Evolutionary conservation across 768 basidiomycete genomes (phyloP).

Genomic region (Obba rivulosa): DNA sequence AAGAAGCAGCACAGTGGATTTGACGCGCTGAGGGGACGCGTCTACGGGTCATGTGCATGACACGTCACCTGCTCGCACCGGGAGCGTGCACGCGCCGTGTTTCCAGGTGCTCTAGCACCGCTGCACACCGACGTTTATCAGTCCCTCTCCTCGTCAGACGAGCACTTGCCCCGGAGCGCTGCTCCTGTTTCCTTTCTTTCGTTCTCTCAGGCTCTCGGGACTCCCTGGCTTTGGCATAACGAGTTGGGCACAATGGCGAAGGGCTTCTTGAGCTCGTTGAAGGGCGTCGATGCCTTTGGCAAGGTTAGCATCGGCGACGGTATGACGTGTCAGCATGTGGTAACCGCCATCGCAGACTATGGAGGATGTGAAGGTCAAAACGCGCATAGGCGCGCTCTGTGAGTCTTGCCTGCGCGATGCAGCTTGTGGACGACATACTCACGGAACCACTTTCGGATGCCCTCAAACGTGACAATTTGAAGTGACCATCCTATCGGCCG

Average conservation of each 20-base stretch:
- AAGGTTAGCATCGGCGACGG: slow-evolving; percentile 58
- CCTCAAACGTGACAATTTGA: background rate
- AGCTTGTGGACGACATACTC: background rate
- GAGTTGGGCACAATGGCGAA: slow-evolving; percentile 41
- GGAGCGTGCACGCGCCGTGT: too few species aligned
- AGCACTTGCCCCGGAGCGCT: background rate
- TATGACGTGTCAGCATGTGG: background rate
- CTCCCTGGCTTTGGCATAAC: slow-evolving; percentile 11
- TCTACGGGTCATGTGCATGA: slow-evolving; percentile 1
- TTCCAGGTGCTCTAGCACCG: background rate
- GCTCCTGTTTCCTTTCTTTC: slow-evolving; percentile 1
- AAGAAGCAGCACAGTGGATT: background rate
- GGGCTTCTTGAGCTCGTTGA: slow-evolving; percentile 70
- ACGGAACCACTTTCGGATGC: background rate
- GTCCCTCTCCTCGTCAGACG: background rate
- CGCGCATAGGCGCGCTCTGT: slow-evolving; percentile 89
- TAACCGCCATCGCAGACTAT: slow-evolving; percentile 60
- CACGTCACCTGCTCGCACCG: slow-evolving; percentile 9
- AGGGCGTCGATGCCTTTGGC: slow-evolving; percentile 97
- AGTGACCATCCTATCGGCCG: slow-evolving; percentile 92
- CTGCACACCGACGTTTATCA: slow-evolving; percentile 10
- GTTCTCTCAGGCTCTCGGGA: slow-evolving; percentile 9
- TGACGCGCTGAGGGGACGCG: too few species aligned
- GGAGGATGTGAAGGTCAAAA: slow-evolving; percentile 99
- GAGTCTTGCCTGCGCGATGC: slow-evolving; percentile 24